These are phyloP conservation scores for Echium plantagineum DNA, from an alignment of 257 asterid genomes.

Conservation along the genomic window DNA sequence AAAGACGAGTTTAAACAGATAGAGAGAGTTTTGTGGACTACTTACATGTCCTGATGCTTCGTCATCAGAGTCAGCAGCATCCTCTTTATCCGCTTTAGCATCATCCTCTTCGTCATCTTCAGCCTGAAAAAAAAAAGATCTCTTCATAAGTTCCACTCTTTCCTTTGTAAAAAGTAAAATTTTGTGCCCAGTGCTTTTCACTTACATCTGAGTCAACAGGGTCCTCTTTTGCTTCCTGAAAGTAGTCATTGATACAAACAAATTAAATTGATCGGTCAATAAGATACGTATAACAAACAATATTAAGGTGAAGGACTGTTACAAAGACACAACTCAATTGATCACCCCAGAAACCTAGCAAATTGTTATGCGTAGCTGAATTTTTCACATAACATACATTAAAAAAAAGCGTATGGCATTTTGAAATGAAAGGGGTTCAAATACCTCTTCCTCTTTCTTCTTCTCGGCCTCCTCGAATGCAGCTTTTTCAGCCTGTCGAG, in stretches of 20 bases:
- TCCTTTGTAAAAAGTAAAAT: not conserved
- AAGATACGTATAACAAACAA: not conserved
- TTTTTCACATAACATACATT: not conserved
- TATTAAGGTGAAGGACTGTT: not conserved
- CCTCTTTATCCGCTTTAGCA: constrained; percentile 29
- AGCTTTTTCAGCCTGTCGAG: constrained; percentile 78
- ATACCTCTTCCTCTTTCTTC: constrained; percentile 58
- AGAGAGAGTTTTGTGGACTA: not conserved
- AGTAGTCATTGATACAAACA: not conserved
- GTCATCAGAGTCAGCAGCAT: constrained; percentile 32
- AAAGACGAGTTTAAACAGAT: not conserved
- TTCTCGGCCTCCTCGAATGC: constrained; percentile 91
- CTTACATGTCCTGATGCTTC: constrained; percentile 47
- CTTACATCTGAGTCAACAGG: constrained; percentile 57
- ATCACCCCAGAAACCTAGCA: not conserved
- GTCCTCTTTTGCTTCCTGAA: constrained; percentile 39
- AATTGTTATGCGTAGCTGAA: not conserved
- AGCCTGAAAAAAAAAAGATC: constrained; percentile 30
- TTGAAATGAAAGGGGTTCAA: constrained; percentile 1
- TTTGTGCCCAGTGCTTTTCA: not conserved
- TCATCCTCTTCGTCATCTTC: constrained; percentile 44
- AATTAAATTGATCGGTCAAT: constrained; percentile 1
- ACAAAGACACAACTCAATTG: not conserved
- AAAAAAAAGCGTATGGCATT: not conserved
- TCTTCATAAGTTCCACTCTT: not conserved